Evolutionary conservation across 2,329 filamentous ascomycete genomes (phyloP).

Genomic region (Fusarium torreyae): DNA sequence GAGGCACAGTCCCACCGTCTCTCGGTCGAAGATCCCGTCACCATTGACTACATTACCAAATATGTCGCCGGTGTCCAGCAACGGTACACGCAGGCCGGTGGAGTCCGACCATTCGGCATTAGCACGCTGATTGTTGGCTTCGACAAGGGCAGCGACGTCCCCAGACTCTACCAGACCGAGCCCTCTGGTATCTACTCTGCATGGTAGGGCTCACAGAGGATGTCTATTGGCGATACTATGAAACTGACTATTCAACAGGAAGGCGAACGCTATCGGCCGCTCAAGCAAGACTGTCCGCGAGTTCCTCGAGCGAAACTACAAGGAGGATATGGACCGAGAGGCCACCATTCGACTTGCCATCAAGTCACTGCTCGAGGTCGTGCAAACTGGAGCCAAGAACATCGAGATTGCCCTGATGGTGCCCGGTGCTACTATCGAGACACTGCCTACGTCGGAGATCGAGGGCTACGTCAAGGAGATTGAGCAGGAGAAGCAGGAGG

Average conservation of each 20-base stretch:
- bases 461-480: slow-evolving; percentile 99
- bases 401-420: slow-evolving; percentile 99
- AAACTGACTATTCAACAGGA: slow-evolving; percentile 72
- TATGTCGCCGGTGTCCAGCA: slow-evolving; percentile 98
- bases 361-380: slow-evolving; percentile 97
- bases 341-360: slow-evolving; percentile 96
- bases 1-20: slow-evolving; percentile 98
- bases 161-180: slow-evolving; percentile 96
- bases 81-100: slow-evolving; percentile 98
- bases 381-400: slow-evolving; percentile 99
- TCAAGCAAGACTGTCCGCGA: slow-evolving; percentile 99
- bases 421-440: slow-evolving; percentile 90
- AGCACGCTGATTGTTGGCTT: slow-evolving; percentile 99
- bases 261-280: slow-evolving; percentile 98
- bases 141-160: slow-evolving; percentile 90
- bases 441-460: slow-evolving; percentile 95
- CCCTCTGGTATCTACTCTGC: slow-evolving; percentile 99
- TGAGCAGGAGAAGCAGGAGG: slow-evolving; percentile 99
- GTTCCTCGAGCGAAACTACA: slow-evolving; percentile 99
- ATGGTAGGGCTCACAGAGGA: slow-evolving; percentile 75
- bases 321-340: slow-evolving; percentile 96
- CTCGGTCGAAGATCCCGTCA: slow-evolving; percentile 96
- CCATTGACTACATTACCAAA: slow-evolving; percentile 99
- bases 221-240: no score
- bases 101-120: slow-evolving; percentile 98